phyloP scores from a whole-genome alignment of 2,329 filamentous ascomycete species.

The Diplodia mutila region DNA sequence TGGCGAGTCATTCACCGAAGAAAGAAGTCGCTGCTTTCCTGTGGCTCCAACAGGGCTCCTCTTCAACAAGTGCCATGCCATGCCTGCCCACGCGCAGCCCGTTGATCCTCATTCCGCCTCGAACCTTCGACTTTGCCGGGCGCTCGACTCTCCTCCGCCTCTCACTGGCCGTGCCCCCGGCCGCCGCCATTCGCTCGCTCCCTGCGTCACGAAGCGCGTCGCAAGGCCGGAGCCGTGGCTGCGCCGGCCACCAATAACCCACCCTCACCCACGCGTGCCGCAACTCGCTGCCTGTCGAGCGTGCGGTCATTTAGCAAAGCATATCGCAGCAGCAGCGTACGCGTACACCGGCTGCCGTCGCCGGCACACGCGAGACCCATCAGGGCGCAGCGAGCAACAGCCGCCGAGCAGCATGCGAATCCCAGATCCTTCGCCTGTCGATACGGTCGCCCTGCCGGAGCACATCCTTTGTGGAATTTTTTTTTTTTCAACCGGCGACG shows the following conservation, averaged over 20 bases:
- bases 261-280: slow-evolving; percentile 6
- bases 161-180: slow-evolving; percentile 4
- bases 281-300: slow-evolving; percentile 1
- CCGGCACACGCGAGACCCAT: not conserved
- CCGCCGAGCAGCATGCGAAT: slow-evolving; percentile 1
- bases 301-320: not conserved
- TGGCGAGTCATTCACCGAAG: slow-evolving; percentile 18
- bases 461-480: not conserved
- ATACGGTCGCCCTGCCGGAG: not conserved
- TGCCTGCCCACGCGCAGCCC: slow-evolving; percentile 15
- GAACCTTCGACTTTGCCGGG: slow-evolving; percentile 15
- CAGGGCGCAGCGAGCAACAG: slow-evolving; percentile 1
- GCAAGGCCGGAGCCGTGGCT: slow-evolving; percentile 25
- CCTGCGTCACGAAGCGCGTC: slow-evolving; percentile 26
- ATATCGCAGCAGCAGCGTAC: not conserved
- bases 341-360: too few species aligned
- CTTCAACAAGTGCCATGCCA: not conserved
- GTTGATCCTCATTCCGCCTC: slow-evolving; percentile 12
- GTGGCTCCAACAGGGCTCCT: not conserved
- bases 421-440: not conserved
- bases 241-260: slow-evolving; percentile 7
- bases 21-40: not conserved
- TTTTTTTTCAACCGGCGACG: not conserved
- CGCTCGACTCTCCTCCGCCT: not conserved
- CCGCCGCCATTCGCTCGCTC: slow-evolving; percentile 16